Percentiles rank a stretch among this genome's conserved stretches.
These are phyloP conservation scores for Mycena indigotica DNA, from an alignment of 768 basidiomycete species.

Conservation along the genomic window DNA sequence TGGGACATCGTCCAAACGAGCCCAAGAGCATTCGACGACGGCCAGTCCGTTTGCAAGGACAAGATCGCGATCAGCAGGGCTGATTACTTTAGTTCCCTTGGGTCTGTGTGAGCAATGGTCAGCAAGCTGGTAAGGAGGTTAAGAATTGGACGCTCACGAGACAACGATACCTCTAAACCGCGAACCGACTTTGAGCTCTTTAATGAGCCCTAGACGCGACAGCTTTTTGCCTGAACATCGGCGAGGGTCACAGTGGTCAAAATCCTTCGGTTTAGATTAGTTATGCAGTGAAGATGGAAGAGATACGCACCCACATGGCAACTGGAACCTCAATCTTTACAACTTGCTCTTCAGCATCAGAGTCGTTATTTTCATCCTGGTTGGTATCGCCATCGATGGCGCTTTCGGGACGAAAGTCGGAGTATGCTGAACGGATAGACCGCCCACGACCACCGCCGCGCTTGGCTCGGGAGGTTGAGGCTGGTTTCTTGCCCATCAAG, in stretches of 20 bases:
- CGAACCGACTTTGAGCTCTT: conserved; percentile 78
- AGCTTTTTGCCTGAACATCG: conserved; percentile 86
- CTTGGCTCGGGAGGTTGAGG: conserved; percentile 30
- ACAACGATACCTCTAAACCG: conserved; percentile 91
- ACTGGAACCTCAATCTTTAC: conserved; percentile 70
- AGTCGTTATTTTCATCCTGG: conserved; percentile 37
- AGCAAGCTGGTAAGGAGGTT: conserved; percentile 1
- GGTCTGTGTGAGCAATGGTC: conserved; percentile 54
- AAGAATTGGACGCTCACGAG: conserved; percentile 64
- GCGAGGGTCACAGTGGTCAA: conserved; percentile 95
- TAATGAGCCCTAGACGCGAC: conserved; percentile 80
- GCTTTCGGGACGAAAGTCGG: conserved; percentile 56
- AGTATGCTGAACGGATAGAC: conserved; percentile 10
- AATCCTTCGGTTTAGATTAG: conserved; percentile 61
- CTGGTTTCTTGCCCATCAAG: conserved; percentile 20
- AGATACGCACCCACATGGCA: conserved; percentile 88
- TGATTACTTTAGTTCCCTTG: conserved; percentile 76
- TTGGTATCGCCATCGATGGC: conserved; percentile 52
- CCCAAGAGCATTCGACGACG: conserved; percentile 99
- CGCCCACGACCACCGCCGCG: conserved; percentile 36
- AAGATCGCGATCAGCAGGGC: conserved; percentile 83
- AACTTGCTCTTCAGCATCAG: conserved; percentile 29
- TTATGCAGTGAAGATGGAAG: not conserved
- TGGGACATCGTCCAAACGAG: conserved; percentile 90
- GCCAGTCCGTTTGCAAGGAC: conserved; percentile 77